Percentiles rank a stretch among this genome's conserved stretches.
These are phyloP conservation scores for Tilletia indica DNA, from an alignment of 1,284 basidiomycete species.

Conservation along the genomic window DNA sequence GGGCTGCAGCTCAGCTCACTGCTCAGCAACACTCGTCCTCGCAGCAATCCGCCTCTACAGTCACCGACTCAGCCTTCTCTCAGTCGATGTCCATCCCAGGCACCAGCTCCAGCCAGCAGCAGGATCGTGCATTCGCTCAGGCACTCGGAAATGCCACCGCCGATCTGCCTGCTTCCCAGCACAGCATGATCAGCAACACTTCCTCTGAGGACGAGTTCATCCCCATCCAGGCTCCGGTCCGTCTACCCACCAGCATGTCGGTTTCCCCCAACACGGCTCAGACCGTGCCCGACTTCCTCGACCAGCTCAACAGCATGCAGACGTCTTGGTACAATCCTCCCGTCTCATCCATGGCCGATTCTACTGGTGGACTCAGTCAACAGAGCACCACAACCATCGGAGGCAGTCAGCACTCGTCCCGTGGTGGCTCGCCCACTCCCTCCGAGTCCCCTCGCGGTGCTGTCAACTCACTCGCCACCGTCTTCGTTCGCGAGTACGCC, in stretches of 20 bases:
- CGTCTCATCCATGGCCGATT: neutral
- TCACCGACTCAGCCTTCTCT: neutral
- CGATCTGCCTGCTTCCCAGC: conserved; percentile 7
- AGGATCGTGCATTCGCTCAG: neutral
- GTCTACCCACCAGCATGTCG: neutral
- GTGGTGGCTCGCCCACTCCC: conserved; percentile 2
- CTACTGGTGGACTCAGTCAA: neutral
- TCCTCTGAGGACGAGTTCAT: conserved; percentile 9
- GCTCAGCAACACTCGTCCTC: conserved; percentile 14
- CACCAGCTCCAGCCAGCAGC: conserved; percentile 11
- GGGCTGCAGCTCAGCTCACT: neutral
- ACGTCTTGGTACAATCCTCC: neutral
- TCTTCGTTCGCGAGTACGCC: conserved; percentile 13
- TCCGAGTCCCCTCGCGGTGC: neutral
- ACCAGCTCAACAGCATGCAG: neutral
- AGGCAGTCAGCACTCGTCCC: conserved; percentile 12
- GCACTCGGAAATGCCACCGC: neutral
- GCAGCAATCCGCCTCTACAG: neutral
- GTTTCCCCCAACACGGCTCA: neutral
- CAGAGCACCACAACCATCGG: neutral
- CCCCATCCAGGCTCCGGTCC: conserved; percentile 2
- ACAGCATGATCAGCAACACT: neutral
- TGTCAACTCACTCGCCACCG: neutral
- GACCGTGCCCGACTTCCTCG: neutral
- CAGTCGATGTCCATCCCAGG: neutral